Evolutionary conservation across 2,329 filamentous ascomycete genomes (phyloP), one percentile per base, ranked within the genome.

Genomic region (Penicillium brasilianum): DNA sequence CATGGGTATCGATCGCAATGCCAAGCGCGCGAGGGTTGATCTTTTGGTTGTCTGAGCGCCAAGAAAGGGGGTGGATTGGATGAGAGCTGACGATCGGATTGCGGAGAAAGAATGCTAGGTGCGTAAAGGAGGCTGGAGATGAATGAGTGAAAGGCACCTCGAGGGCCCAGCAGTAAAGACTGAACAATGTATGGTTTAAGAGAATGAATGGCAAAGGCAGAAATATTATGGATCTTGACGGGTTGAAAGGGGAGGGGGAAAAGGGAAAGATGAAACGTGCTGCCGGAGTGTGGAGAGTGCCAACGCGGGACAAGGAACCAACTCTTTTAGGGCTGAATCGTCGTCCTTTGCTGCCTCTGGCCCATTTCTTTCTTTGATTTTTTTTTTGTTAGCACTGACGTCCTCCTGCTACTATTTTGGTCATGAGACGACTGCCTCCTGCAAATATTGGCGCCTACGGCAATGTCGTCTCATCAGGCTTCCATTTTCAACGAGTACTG

Each of bases 31-130:
- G 41, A 61, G 51, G 49, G 61, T 28, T 51, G 61, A 67, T 67
- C 61, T 34, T 58, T 36, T 51, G 60, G 58, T 57, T 44, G 43
- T 55, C 60, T 49, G 53, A 46, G 56, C 55, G 64, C 62, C 60
- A 65, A 69, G 65, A 65, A 66, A 69, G 64, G 68, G 66, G 61
- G 32, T 57, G 49, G 57, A 58, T 55, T 39, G 44, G 50, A 53
- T 44, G 32, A 25, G 51, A 34, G 32, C 57, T 51, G 50, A 58
- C 46, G 57, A 59, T 50, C 58, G 58, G 56, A 62, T 60, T 61
- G 58, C 52, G 61, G 59, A 61, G 60, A 64, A 66, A 41, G 62
- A 68, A 68, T 65, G 68, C 30, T n/a, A 30, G 28, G 16, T 58
- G 18, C n/a, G 46, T 32, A 10, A 43, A 28, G 8, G 30, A 32